A percentile compares a stretch with the other conserved stretches of the same genome.
These are phyloP conservation scores for Kwoniella sp. DNA, from an alignment of 768 basidiomycete species.

Conservation along the genomic window DNA sequence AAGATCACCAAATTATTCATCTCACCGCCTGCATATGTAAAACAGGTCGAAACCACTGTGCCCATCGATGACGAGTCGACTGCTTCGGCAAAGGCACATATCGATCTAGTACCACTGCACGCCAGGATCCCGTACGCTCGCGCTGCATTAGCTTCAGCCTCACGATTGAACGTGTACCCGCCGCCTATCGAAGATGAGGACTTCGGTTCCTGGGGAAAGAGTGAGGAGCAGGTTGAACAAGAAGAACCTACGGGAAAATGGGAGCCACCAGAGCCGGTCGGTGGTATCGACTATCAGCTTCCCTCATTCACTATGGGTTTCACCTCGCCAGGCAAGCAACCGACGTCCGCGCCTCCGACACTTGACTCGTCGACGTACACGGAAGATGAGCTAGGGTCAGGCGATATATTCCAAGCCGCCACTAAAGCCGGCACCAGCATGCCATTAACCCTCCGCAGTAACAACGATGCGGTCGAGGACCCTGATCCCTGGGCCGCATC, in stretches of 20 bases:
- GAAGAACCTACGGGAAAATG: not conserved
- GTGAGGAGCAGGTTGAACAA: not conserved
- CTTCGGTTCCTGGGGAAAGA: not conserved
- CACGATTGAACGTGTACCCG: not conserved
- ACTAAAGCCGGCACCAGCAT: not conserved
- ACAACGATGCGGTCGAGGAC: not conserved
- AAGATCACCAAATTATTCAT: not conserved
- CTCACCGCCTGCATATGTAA: not conserved
- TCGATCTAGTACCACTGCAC: not conserved
- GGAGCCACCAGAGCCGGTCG: not conserved
- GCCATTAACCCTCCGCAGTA: not conserved
- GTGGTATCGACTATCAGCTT: slow-evolving; percentile 6
- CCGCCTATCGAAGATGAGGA: not conserved
- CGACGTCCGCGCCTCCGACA: not conserved
- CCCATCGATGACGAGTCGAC: too few species aligned
- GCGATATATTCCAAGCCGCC: not conserved
- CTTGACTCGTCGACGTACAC: not conserved
- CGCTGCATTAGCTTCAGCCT: not conserved
- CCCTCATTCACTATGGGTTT: slow-evolving; percentile 1
- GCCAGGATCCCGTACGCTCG: slow-evolving; percentile 4
- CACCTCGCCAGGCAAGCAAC: not conserved
- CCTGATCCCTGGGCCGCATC: slow-evolving; percentile 2
- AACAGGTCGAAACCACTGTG: too few species aligned
- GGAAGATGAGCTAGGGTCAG: not conserved
- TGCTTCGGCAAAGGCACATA: not conserved